Evolutionary conservation across 2,329 filamentous ascomycete genomes (phyloP), one percentile per base, ranked within the genome.

Genomic region (Aspergillus sp.): DNA sequence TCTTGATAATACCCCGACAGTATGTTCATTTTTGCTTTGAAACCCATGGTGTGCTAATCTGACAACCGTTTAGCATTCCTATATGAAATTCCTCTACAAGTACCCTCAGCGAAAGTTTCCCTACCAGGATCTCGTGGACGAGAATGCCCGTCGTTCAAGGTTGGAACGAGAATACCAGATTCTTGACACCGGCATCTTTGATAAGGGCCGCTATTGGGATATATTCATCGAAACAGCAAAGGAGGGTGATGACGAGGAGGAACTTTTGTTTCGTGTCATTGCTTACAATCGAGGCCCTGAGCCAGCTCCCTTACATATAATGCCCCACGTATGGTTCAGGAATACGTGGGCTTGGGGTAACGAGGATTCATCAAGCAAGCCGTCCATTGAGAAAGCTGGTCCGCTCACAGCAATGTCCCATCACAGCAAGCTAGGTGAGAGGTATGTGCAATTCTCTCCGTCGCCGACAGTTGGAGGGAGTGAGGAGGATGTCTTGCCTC

Each of bases 31-130:
- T 8, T 9, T 6, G 5, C 8, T n/a, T 5, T 12, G 7, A 9
- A 29, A 10, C 3, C 8, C 29, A 29, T n/a, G 7, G 10, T 32
- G n/a, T 32, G n/a, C 6, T 4, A 7, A 9, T n/a, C 26, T 32
- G 29, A 27, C 8, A 29, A 7, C 4, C 4, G 48, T 49, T 29
- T 65, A 90, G 86, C 90, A 96, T 70, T 94, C 91, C 29, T 97
- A 97, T 74, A 97, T 97, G 91, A 97, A 97, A 69, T 94, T 83
- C 63, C 83, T 97, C 56, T 97, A 97, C 79, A 97, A 97, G 70
- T 94, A 96, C 60, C 93, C 93, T 0, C 91, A 97, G 70, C 80
- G 79, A 59, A 82, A 84, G 53, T 97, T 97, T 61, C 93, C 91
- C 2, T 97, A 97, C 73, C 78, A 96, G 66, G 82, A 95, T 54